phyloP scores from a whole-genome alignment of 306 rosid genomes.

The Acacia confusa region DNA sequence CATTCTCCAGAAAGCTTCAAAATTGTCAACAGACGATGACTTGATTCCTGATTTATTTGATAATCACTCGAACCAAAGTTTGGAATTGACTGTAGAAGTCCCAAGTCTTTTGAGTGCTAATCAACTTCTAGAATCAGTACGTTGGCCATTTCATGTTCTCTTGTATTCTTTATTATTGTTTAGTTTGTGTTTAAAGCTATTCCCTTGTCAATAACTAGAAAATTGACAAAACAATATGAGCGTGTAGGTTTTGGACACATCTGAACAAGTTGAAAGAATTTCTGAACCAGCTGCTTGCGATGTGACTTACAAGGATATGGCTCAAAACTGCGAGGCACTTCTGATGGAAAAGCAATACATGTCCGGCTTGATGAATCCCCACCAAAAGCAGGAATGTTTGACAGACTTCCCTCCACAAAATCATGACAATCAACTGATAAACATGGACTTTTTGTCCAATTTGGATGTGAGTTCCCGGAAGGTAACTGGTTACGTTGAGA shows the following conservation, averaged over 20 bases:
- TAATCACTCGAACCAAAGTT: conserved; percentile 44
- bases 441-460: conserved; percentile 17
- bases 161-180: conserved; percentile 26
- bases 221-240: conserved; percentile 23
- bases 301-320: conserved; percentile 79
- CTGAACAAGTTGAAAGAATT: conserved; percentile 59
- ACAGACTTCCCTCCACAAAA: conserved; percentile 30
- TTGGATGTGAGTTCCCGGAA: conserved; percentile 16
- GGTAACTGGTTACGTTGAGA: conserved; percentile 45
- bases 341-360: conserved; percentile 74
- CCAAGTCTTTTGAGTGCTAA: conserved; percentile 66
- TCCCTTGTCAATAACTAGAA: conserved; percentile 12
- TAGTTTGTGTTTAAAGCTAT: conserved; percentile 26
- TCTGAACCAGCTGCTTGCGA: conserved; percentile 52
- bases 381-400: conserved; percentile 45
- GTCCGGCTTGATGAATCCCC: conserved; percentile 65
- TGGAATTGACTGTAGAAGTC: conserved; percentile 41
- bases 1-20: conserved; percentile 51
- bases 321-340: conserved; percentile 76
- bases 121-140: conserved; percentile 89
- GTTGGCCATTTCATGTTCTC: conserved; percentile 39
- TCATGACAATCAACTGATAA: conserved; percentile 42
- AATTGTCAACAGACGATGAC: conserved; percentile 59
- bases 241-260: conserved; percentile 70
- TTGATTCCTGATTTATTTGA: conserved; percentile 54